phyloP scores from a whole-genome alignment of 1,284 basidiomycete species.

The Anthracocystis panici-leucophaei region DNA sequence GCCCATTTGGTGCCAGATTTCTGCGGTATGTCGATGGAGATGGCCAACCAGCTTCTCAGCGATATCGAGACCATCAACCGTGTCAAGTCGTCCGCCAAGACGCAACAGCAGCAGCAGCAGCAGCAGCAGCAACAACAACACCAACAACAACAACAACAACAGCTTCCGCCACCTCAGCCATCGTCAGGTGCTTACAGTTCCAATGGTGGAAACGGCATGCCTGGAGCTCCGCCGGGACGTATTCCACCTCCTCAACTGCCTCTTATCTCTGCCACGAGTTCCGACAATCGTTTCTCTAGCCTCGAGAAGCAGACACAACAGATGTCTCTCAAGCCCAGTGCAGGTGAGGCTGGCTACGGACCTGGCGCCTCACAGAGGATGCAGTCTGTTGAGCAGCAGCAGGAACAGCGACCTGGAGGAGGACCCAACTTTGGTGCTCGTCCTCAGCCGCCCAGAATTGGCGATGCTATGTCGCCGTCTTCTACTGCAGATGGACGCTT shows the following conservation, averaged over 20 bases:
- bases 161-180: neutral
- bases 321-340: constrained; percentile 46
- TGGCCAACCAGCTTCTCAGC: constrained; percentile 90
- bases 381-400: constrained; percentile 35
- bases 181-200: constrained; percentile 11
- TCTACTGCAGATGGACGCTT: constrained; percentile 23
- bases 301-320: constrained; percentile 63
- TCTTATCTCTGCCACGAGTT: constrained; percentile 14
- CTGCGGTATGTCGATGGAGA: constrained; percentile 99
- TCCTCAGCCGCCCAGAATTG: constrained; percentile 30
- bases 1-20: constrained; percentile 98
- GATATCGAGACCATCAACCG: constrained; percentile 82
- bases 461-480: constrained; percentile 22
- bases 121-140: constrained; percentile 25
- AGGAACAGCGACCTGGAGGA: constrained; percentile 30
- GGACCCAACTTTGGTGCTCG: constrained; percentile 42
- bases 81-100: constrained; percentile 56
- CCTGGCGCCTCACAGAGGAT: constrained; percentile 23
- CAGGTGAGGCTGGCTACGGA: constrained; percentile 13
- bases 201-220: constrained; percentile 28
- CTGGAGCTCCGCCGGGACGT: constrained; percentile 31
- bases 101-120: constrained; percentile 27
- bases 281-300: constrained; percentile 31
- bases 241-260: constrained; percentile 36
- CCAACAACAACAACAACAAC: constrained; percentile 27